Evolutionary conservation across 2,329 filamentous ascomycete genomes (phyloP), one percentile per base, ranked within the genome.

Genomic region (Penicillium sp.): DNA sequence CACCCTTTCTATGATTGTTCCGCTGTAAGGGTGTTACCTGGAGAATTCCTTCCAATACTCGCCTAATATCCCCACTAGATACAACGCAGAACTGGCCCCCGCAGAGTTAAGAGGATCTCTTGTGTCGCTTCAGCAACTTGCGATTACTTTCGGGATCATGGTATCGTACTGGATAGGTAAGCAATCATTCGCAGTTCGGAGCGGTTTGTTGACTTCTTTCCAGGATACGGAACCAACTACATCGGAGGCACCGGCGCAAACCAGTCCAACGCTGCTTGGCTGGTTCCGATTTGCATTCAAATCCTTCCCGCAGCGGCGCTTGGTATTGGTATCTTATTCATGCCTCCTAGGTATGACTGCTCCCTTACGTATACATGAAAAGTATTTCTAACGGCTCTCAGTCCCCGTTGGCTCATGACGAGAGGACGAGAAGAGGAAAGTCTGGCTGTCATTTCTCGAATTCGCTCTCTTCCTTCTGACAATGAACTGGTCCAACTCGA

Each of bases 401-500:
- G 68, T 87, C 82, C 0, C 88, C 80, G 88, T 58, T 90, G 87
- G 83, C 78, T 92, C 0, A 74, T 88, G 16, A 85, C 90, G 62
- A 83, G 86, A 53, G 77, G 74, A 44, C 82, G 87, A 20, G 87
- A 90, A 61, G 77, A 78, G 0, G 87, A 92, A 66, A 86, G 85
- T 0, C 79, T 83, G 3, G 0, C 75, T 91, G 1, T 44, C 1
- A 43, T 49, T 22, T 82, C 87, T 0, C 75, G 68, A 27, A 81
- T 92, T 2, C 84, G 89, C n/a, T 79, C 75, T 8, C 77, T 89
- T 0, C 69, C 82, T 0, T 65, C 75, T 10, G 82, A 89, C 59
- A 81, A 90, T 63, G 81, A 89, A 50, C 79, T 89, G 0, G 83
- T 92, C 40, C 81, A 87, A 56, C 78, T 91, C 1, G 88, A 92